A percentile compares a stretch with the other conserved stretches of the same genome.
These are phyloP conservation scores for Penicillium crustosum DNA, from an alignment of 2,329 filamentous ascomycete species.

Conservation along the genomic window DNA sequence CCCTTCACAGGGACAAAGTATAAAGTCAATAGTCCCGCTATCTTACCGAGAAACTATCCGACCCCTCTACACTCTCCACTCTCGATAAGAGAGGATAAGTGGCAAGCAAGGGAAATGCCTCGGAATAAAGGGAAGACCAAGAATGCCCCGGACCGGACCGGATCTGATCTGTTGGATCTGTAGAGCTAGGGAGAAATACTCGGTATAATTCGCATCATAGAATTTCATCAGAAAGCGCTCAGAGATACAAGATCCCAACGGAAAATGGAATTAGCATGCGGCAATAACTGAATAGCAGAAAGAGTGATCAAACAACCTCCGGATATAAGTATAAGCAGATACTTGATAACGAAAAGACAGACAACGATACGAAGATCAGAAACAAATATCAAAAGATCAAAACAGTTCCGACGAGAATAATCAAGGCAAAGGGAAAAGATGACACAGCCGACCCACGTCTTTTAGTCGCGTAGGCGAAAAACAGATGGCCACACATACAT, in stretches of 20 bases:
- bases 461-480: conserved; percentile 19
- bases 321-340: conserved; percentile 24
- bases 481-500: conserved; percentile 8
- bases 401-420: neutral
- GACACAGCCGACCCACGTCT: conserved; percentile 27
- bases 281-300: conserved; percentile 14
- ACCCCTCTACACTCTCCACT: neutral
- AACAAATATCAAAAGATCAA: conserved; percentile 2
- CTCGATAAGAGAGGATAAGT: neutral
- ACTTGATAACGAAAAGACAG: conserved; percentile 18
- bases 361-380: conserved; percentile 10
- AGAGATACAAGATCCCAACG: conserved; percentile 9
- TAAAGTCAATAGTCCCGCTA: neutral
- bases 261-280: conserved; percentile 6
- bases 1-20: conserved; percentile 1
- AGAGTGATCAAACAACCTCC: conserved; percentile 44
- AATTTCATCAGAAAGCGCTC: conserved; percentile 11
- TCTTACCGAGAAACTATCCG: neutral
- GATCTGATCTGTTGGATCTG: neutral
- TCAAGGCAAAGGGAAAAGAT: conserved; percentile 6
- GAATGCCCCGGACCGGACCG: neutral
- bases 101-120: neutral
- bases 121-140: neutral
- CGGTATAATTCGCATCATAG: neutral
- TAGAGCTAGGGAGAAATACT: neutral